These are phyloP conservation scores for Cladosporium sp. DNA, from an alignment of 2,329 filamentous ascomycete species.

Conservation along the genomic window DNA sequence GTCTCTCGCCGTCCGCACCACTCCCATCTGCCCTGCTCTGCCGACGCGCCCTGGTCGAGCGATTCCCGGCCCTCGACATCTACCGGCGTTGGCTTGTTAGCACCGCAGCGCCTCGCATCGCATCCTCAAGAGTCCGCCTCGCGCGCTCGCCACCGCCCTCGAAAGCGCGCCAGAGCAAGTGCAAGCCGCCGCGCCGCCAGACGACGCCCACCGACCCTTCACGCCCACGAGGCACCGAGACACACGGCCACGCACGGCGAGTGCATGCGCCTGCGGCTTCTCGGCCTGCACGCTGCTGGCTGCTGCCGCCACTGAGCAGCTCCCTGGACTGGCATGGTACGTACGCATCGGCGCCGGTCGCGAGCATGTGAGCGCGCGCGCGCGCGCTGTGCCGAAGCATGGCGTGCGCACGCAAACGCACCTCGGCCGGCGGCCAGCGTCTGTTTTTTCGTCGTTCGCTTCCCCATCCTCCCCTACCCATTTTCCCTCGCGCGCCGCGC, in stretches of 20 bases:
- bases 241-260: no score
- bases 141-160: no score
- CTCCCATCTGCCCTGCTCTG: not conserved
- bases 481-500: not conserved
- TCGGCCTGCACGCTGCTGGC: conserved; percentile 3
- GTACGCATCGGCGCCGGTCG: conserved; percentile 3
- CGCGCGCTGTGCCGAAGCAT: no score
- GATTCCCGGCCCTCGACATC: not conserved
- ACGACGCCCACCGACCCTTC: no score
- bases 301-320: conserved; percentile 12
- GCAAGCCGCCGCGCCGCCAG: no score
- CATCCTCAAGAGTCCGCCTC: not conserved
- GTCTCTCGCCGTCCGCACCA: not conserved
- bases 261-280: not conserved
- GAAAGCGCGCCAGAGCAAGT: no score
- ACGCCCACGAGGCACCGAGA: no score
- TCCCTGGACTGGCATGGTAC: conserved; percentile 11
- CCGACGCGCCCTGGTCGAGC: conserved; percentile 8
- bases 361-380: no score
- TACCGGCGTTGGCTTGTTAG: conserved; percentile 1
- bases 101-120: conserved; percentile 9
- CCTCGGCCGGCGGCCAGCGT: not conserved
- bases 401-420: no score
- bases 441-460: not conserved
- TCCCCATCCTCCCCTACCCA: not conserved